phyloP scores from a whole-genome alignment of 2,329 filamentous ascomycete genomes.

The Fusarium clavum region DNA sequence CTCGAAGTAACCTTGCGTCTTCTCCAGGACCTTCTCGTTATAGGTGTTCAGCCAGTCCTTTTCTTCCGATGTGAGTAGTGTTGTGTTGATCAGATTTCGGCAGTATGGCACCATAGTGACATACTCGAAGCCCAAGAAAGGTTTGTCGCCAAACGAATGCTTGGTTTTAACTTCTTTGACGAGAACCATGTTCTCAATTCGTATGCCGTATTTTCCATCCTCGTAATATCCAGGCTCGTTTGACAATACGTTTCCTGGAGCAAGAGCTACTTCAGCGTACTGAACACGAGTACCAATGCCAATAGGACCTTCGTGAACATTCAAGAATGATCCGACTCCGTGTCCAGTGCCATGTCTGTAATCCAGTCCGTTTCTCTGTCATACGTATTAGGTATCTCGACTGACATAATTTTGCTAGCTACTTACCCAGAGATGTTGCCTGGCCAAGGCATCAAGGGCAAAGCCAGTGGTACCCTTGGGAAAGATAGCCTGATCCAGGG shows the following conservation, averaged over 20 bases:
- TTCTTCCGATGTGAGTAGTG: constrained; percentile 77
- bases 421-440: constrained; percentile 89
- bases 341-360: constrained; percentile 97
- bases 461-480: constrained; percentile 96
- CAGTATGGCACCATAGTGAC: constrained; percentile 98
- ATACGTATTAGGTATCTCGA: constrained; percentile 30
- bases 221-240: constrained; percentile 98
- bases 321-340: constrained; percentile 93
- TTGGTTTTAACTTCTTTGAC: constrained; percentile 89
- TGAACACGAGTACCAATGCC: constrained; percentile 93
- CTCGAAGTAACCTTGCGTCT: constrained; percentile 82
- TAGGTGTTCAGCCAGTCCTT: constrained; percentile 90
- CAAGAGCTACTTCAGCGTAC: constrained; percentile 89
- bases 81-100: constrained; percentile 83
- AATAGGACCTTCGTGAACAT: constrained; percentile 97
- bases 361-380: constrained; percentile 76
- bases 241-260: constrained; percentile 93
- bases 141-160: constrained; percentile 91
- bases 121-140: constrained; percentile 94
- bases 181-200: constrained; percentile 96
- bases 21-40: constrained; percentile 82
- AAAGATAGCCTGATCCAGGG: constrained; percentile 85
- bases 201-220: constrained; percentile 92
- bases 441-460: constrained; percentile 86
- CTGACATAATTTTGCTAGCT: background rate